Conservation (phyloP, 805 yeast species). For the Kuraishia floccosa region DNA sequence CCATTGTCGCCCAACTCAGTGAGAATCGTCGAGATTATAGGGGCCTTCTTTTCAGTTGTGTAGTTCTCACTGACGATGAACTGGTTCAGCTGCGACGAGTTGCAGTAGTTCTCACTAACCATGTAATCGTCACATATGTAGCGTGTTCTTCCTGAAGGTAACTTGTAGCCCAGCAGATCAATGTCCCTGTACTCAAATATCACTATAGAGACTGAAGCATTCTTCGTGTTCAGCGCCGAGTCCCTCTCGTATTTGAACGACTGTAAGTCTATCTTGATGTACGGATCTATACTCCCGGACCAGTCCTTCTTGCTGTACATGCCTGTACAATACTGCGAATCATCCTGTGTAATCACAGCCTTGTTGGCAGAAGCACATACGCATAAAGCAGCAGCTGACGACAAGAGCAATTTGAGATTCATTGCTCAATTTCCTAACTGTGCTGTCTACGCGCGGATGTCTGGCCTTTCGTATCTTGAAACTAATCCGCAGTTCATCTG, state of each 20-base stretch:
- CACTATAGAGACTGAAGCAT: slow-evolving; percentile 47
- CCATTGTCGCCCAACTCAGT: slow-evolving; percentile 47
- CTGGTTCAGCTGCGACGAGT: slow-evolving; percentile 38
- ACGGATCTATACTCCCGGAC: slow-evolving; percentile 70
- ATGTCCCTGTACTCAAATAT: slow-evolving; percentile 80
- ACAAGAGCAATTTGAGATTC: no score
- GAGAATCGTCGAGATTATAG: slow-evolving; percentile 46
- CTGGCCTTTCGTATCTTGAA: no score
- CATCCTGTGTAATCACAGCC: slow-evolving; percentile 34
- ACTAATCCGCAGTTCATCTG: no score
- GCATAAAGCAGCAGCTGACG: no score
- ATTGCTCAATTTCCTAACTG: no score
- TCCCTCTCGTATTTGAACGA: slow-evolving; percentile 13
- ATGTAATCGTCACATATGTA: slow-evolving; percentile 74
- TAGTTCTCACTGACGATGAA: slow-evolving; percentile 43
- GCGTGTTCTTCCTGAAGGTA: slow-evolving; percentile 27
- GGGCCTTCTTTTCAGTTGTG: slow-evolving; percentile 32
- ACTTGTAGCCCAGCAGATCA: slow-evolving; percentile 46
- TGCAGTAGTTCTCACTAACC: slow-evolving; percentile 45
- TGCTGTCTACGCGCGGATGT: no score
- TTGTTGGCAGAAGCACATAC: slow-evolving; percentile 25
- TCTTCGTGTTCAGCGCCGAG: slow-evolving; percentile 22
- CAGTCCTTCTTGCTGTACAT: slow-evolving; percentile 81
- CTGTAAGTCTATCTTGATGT: slow-evolving; percentile 35
- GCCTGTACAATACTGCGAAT: slow-evolving; percentile 75